These are phyloP conservation scores for Apiospora phragmitis DNA, from an alignment of 2,329 filamentous ascomycete genomes.

Conservation along the genomic window DNA sequence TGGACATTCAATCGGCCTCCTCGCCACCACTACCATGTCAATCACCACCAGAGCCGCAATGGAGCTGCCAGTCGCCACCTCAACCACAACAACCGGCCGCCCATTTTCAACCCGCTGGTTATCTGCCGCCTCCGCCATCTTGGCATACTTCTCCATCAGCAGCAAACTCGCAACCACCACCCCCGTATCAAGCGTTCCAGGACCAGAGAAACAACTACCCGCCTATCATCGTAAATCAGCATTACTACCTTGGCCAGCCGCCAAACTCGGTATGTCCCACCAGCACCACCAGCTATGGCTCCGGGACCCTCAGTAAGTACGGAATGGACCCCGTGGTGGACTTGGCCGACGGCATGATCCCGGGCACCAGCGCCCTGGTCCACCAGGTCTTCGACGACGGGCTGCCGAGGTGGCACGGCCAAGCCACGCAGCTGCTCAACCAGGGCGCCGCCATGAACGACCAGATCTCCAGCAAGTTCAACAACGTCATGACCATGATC, in stretches of 20 bases:
- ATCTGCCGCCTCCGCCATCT: slow-evolving; percentile 24
- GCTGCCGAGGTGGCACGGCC: slow-evolving; percentile 42
- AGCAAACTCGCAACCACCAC: slow-evolving; percentile 15
- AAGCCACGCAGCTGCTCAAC: slow-evolving; percentile 44
- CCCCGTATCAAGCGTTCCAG: slow-evolving; percentile 27
- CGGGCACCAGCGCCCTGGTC: slow-evolving; percentile 29
- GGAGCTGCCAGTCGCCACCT: background rate
- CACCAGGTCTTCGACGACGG: slow-evolving; percentile 44
- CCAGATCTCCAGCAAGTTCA: slow-evolving; percentile 61
- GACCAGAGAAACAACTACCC: slow-evolving; percentile 24
- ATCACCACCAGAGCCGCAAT: background rate
- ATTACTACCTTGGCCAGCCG: slow-evolving; percentile 45
- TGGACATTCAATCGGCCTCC: background rate
- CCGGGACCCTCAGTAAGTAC: slow-evolving; percentile 32
- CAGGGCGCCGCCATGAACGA: slow-evolving; percentile 54
- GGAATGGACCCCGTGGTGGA: slow-evolving; percentile 43
- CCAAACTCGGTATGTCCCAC: slow-evolving; percentile 22
- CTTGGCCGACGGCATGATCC: slow-evolving; percentile 42
- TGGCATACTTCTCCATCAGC: slow-evolving; percentile 18
- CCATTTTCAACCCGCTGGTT: slow-evolving; percentile 21
- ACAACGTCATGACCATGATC: slow-evolving; percentile 70
- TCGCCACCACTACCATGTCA: background rate
- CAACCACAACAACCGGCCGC: background rate
- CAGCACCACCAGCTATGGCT: slow-evolving; percentile 15
- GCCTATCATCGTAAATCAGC: slow-evolving; percentile 52